Base-by-base conservation (phyloP, 495 filamentous ascomycete genomes). In the Aspergillus nanangensis region DNA sequence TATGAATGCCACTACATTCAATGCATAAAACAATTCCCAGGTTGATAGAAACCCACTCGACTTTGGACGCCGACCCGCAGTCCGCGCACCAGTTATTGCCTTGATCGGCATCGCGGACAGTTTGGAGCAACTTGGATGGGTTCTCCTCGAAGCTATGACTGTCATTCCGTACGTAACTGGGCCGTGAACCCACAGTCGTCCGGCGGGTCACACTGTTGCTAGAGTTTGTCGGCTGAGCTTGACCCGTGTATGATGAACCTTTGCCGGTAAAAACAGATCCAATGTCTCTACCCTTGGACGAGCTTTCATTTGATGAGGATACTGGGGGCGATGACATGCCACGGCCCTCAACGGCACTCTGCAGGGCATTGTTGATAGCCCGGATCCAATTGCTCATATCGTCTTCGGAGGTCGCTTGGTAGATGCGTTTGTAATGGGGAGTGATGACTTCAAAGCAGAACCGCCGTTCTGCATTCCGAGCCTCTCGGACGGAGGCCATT, bases 381-480 rank as follows among this genome's bases (percentile, higher is more conserved):
- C 82, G 78, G 53, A 99, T 97, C 93, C 93, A 99, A 57, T 78
- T 91, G 52, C 82, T 87, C 92, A 97, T 95, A 56, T 99, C 93
- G 21, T 97, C 93, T 63, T 95, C 94, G 0, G 91, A 96, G 15
- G 92, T 94, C 50, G 93, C 94, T 66, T 99, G 93, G 56, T 96
- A 99, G 18, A 97, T 91, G 39, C 93, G 86, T 56, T 93, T 97
- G 68, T 82, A 99, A 20, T 95, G 87, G 21, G 93, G 93, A 1
- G 93, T 99, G 37, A 99, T 97, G 24, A 97, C 87, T 69, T 99
- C 93, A 58, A 97, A 99, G 63, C 92, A 96, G 68, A 99, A 99
- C 13, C 94, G 82, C 33, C 93, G 81, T 53, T 99, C 94, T 4
- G 90, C 86, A 66, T 92, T 92, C 40, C 94, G 82, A 39, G 93